Percentiles rank a stretch among this genome's conserved stretches.
These are phyloP conservation scores for Neopestalotiopsis sp. DNA, from an alignment of 2,329 filamentous ascomycete genomes.

Conservation along the genomic window DNA sequence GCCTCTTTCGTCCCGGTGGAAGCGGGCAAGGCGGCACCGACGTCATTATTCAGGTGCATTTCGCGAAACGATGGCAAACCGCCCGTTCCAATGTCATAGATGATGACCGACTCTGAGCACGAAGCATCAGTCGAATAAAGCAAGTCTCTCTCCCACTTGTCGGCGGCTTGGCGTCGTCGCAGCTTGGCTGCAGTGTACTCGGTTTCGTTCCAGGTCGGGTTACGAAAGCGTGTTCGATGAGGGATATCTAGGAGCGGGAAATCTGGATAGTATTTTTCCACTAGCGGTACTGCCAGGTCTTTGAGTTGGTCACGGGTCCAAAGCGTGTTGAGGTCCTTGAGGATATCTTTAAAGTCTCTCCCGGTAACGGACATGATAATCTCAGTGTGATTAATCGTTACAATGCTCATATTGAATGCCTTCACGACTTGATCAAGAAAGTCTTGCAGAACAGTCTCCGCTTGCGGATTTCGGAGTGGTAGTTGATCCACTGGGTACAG, in stretches of 20 bases:
- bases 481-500: slow-evolving; percentile 46
- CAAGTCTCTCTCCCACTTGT: slow-evolving; percentile 28
- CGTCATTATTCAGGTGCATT: slow-evolving; percentile 34
- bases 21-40: slow-evolving; percentile 19
- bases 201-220: background rate
- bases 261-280: background rate
- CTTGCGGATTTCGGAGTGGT: slow-evolving; percentile 40
- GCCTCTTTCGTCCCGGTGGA: slow-evolving; percentile 34
- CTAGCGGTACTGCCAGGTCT: background rate
- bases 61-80: slow-evolving; percentile 45
- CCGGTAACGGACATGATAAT: background rate
- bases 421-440: background rate
- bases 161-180: background rate
- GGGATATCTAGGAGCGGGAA: background rate
- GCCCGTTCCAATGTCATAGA: slow-evolving; percentile 48
- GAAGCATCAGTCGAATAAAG: slow-evolving; percentile 41
- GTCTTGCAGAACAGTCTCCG: background rate
- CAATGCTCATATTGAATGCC: background rate
- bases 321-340: background rate
- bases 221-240: background rate
- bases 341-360: slow-evolving; percentile 25
- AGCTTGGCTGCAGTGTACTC: slow-evolving; percentile 29
- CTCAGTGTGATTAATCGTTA: background rate
- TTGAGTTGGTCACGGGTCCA: background rate
- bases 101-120: slow-evolving; percentile 44